Percentiles rank a stretch among this genome's conserved stretches.
These are phyloP conservation scores for Candida hispaniensis DNA, from an alignment of 805 yeast genomes.

Conservation along the genomic window DNA sequence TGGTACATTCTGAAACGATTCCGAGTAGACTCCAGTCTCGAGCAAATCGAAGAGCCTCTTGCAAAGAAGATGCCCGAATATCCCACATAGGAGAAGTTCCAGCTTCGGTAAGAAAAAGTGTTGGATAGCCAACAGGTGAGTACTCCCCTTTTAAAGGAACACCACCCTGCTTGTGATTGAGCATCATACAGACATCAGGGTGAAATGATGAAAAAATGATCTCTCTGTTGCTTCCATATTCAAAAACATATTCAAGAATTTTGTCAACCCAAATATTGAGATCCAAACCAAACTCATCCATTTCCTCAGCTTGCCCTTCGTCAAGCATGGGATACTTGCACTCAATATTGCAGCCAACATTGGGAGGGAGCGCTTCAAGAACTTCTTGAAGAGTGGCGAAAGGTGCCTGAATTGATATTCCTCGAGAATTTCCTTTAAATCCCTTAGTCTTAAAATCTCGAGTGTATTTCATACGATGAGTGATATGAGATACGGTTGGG, in stretches of 20 bases:
- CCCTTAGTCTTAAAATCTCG: conserved; percentile 77
- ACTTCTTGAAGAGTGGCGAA: conserved; percentile 83
- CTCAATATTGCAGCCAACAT: conserved; percentile 89
- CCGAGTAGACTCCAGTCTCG: conserved; percentile 86
- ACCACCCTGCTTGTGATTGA: conserved; percentile 85
- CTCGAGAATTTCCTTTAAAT: conserved; percentile 87
- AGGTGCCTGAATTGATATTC: conserved; percentile 79
- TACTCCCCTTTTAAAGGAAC: conserved; percentile 49
- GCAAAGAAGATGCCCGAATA: conserved; percentile 74
- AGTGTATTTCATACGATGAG: conserved; percentile 55
- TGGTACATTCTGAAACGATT: conserved; percentile 78
- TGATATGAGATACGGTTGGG: conserved; percentile 4
- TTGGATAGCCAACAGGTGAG: conserved; percentile 13
- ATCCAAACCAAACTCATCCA: conserved; percentile 76
- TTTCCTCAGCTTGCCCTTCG: conserved; percentile 79
- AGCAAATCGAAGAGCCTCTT: conserved; percentile 84
- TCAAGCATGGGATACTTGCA: conserved; percentile 92
- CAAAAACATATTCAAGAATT: conserved; percentile 67
- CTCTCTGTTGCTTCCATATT: conserved; percentile 68
- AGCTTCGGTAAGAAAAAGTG: conserved; percentile 71
- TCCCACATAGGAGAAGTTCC: conserved; percentile 87
- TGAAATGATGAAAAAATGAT: conserved; percentile 87
- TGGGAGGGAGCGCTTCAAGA: conserved; percentile 66
- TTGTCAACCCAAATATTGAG: conserved; percentile 84
- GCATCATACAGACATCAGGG: conserved; percentile 79